Base-by-base conservation (phyloP, 148 eudicot genomes). In the Camellia granthamiana region DNA sequence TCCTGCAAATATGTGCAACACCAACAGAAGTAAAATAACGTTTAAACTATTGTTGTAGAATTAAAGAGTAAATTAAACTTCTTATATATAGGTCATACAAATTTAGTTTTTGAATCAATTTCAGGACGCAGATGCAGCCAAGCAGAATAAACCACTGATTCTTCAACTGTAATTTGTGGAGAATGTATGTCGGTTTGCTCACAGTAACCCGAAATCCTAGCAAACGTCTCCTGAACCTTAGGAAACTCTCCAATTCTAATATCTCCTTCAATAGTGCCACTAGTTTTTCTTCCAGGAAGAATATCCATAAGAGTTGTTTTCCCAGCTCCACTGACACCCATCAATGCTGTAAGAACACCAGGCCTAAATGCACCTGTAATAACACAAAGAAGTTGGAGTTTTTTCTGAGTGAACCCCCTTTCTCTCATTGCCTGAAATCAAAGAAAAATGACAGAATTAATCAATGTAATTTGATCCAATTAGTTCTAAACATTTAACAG, bases 241-340 rank as follows among this genome's bases (percentile, higher is more conserved):
- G 94, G 92, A 84, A 84, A 87, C 73, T 97, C 97, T 63, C 92
- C 93, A 8, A 94, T 83, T 79, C 74, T 83, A 23, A 94, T 91
- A 47, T 91, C 92, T 75, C 98, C 98, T 84, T 88, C 90, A 51
- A 92, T 80, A 41, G 81, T 86, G 75, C 98, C 98, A 79, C 85
- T 91, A 43, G 95, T 92, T 84, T 94, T 94, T 82, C 95, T 89
- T 78, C 98, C 97, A 43, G 97, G 77, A 58, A 94, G 92, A 78
- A 94, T 95, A 85, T 94, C 97, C 46, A 94, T 83, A 80, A 94
- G 95, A n/a, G 98, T 94, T 19, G 97, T 94, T 84, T 94, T 94
- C 16, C 97, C 98, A 77, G 97, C 94, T 69, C 98, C 98, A 85
- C 97, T 94, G 69, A 92, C 91, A 55, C 98, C 98, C 97, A 92